Conservation (phyloP, 176 grass and related monocot species). For the Avena eriantha region DNA sequence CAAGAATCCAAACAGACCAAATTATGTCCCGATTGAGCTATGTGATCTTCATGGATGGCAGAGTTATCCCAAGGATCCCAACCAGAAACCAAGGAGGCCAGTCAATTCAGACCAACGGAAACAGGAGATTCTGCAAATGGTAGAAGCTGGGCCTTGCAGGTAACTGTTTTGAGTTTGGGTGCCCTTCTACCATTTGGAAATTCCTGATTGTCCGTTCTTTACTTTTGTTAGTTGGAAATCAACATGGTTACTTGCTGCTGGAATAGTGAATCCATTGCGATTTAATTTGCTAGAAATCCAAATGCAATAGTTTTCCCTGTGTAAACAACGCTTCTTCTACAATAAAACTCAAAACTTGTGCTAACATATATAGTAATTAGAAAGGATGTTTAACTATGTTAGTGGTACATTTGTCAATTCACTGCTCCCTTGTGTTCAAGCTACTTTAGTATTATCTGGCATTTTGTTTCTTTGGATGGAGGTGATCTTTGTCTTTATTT, state of each 20-base stretch:
- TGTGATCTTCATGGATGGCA: conserved; percentile 49
- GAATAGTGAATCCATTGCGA: conserved; percentile 8
- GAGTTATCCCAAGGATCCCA: conserved; percentile 43
- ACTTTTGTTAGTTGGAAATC: not conserved
- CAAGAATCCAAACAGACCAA: conserved; percentile 44
- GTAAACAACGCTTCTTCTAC: not conserved
- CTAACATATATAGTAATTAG: conserved; percentile 3
- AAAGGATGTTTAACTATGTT: not conserved
- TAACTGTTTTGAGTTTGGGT: conserved; percentile 36
- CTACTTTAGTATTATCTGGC: conserved; percentile 8
- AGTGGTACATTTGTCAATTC: not conserved
- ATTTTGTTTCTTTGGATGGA: conserved; percentile 1
- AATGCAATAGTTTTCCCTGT: not conserved
- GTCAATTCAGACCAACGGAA: not conserved
- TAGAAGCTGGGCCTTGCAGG: conserved; percentile 61
- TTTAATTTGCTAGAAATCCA: conserved; percentile 3
- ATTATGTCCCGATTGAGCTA: conserved; percentile 56
- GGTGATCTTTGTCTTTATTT: not conserved
- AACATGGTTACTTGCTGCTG: not conserved
- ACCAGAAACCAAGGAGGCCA: not conserved
- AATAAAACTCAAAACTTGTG: not conserved
- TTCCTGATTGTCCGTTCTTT: not conserved
- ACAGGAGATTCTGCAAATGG: conserved; percentile 23
- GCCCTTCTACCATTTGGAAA: conserved; percentile 6
- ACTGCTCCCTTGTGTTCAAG: not conserved